These are phyloP conservation scores for Obba rivulosa DNA, from an alignment of 768 basidiomycete species.

Conservation along the genomic window DNA sequence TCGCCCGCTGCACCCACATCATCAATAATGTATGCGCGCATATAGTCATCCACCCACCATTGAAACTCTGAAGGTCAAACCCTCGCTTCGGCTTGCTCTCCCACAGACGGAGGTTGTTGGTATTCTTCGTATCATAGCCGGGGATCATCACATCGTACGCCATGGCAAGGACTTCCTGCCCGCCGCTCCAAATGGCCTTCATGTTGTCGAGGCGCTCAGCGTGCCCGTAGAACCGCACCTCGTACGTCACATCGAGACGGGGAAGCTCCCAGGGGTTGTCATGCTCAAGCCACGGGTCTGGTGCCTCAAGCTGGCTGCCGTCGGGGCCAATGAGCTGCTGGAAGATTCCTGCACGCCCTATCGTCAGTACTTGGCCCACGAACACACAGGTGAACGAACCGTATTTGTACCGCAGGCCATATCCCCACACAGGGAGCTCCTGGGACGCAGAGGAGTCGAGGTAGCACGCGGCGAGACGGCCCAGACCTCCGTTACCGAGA, in stretches of 20 bases:
- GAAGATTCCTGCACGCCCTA: constrained; percentile 54
- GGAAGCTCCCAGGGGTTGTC: constrained; percentile 89
- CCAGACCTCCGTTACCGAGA: constrained; percentile 92
- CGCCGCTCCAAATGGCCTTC: constrained; percentile 75
- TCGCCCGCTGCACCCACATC: constrained; percentile 60
- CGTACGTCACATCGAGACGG: constrained; percentile 78
- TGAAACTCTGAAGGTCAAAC: constrained; percentile 94
- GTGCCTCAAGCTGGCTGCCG: constrained; percentile 80
- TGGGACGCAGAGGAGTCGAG: constrained; percentile 89
- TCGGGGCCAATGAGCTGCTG: constrained; percentile 84
- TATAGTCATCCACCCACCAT: constrained; percentile 44
- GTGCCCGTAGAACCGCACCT: constrained; percentile 85
- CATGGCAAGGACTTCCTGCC: constrained; percentile 89
- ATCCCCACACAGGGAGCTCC: constrained; percentile 93
- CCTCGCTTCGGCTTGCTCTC: constrained; percentile 84
- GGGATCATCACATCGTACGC: constrained; percentile 97
- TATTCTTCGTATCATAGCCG: constrained; percentile 76
- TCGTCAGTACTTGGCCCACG: not conserved
- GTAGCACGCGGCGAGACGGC: constrained; percentile 96
- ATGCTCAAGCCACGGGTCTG: constrained; percentile 88
- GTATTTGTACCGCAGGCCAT: constrained; percentile 88
- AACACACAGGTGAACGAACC: constrained; percentile 33
- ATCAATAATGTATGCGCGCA: constrained; percentile 8
- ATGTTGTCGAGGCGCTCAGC: constrained; percentile 64
- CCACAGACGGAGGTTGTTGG: constrained; percentile 86